These are phyloP conservation scores for Xylaria nigripes DNA, from an alignment of 495 filamentous ascomycete species.

Conservation along the genomic window DNA sequence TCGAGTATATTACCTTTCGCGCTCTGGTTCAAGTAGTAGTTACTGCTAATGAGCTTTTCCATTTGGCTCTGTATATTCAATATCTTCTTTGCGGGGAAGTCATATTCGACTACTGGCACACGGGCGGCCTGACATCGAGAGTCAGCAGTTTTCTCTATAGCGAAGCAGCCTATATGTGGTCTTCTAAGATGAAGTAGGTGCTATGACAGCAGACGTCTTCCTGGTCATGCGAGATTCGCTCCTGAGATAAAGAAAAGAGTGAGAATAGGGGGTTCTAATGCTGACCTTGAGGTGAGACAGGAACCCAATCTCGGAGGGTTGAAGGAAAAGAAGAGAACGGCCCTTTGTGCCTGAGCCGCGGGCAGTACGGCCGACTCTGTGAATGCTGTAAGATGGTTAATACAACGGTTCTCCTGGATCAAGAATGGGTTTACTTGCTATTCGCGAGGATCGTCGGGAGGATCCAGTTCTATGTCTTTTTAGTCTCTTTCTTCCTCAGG, in stretches of 20 bases:
- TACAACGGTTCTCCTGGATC: background rate
- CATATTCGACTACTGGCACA: slow-evolving; percentile 91
- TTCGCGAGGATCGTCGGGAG: slow-evolving; percentile 81
- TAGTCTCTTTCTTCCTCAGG: background rate
- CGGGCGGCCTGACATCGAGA: slow-evolving; percentile 50
- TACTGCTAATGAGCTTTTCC: slow-evolving; percentile 85
- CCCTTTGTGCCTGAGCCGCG: slow-evolving; percentile 79
- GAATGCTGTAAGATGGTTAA: slow-evolving; percentile 45
- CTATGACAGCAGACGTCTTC: background rate
- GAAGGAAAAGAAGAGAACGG: slow-evolving; percentile 79
- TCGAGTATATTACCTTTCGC: slow-evolving; percentile 34
- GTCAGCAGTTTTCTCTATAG: background rate
- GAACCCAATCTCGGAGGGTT: slow-evolving; percentile 89
- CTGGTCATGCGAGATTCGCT: background rate
- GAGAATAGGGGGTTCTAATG: background rate
- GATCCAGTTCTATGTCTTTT: slow-evolving; percentile 52
- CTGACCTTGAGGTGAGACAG: slow-evolving; percentile 68
- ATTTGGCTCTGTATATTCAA: slow-evolving; percentile 91
- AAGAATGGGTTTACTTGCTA: slow-evolving; percentile 38
- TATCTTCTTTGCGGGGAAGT: slow-evolving; percentile 87
- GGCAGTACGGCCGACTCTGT: slow-evolving; percentile 92
- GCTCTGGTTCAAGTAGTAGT: slow-evolving; percentile 92
- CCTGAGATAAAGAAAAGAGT: background rate
- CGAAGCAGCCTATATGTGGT: background rate
- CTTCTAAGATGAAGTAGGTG: background rate